These are phyloP conservation scores for Chlamydomonas sphaeroides DNA, from an alignment of 139 green algal genomes.

Conservation along the genomic window DNA sequence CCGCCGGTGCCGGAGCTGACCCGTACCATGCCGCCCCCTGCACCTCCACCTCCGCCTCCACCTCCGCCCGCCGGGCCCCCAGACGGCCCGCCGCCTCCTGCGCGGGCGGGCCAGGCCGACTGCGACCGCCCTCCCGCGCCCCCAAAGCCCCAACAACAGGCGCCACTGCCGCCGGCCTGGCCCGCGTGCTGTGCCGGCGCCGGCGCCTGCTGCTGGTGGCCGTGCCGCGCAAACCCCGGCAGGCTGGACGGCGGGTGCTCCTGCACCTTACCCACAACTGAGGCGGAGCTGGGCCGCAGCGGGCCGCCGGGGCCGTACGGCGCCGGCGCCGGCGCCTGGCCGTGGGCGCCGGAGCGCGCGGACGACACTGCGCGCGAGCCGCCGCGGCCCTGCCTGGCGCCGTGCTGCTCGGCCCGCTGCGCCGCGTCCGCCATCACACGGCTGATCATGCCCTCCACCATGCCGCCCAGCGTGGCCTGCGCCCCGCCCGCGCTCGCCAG, in stretches of 20 bases:
- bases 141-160: too few relatives aligned
- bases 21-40: not conserved
- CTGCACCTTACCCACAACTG: slow-evolving; percentile 7
- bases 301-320: too few relatives aligned
- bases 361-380: not conserved
- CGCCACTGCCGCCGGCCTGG: too few relatives aligned
- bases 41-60: too few relatives aligned
- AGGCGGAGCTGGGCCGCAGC: slow-evolving; percentile 31
- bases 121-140: slow-evolving; percentile 11
- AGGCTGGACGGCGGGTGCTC: not conserved
- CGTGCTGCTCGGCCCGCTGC: not conserved
- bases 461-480: too few relatives aligned
- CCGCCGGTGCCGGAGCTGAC: not conserved
- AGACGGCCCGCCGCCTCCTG: too few relatives aligned
- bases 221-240: not conserved
- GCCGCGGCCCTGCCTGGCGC: not conserved
- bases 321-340: too few relatives aligned
- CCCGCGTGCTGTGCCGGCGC: too few relatives aligned
- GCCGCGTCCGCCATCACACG: not conserved
- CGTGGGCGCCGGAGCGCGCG: not conserved
- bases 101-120: not conserved
- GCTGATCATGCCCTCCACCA: slow-evolving; percentile 26
- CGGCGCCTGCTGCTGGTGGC: not conserved
- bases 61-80: too few relatives aligned
- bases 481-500: too few relatives aligned